Evolutionary conservation across 2,329 filamentous ascomycete species (phyloP).

Genomic region (Talaromyces sp.): DNA sequence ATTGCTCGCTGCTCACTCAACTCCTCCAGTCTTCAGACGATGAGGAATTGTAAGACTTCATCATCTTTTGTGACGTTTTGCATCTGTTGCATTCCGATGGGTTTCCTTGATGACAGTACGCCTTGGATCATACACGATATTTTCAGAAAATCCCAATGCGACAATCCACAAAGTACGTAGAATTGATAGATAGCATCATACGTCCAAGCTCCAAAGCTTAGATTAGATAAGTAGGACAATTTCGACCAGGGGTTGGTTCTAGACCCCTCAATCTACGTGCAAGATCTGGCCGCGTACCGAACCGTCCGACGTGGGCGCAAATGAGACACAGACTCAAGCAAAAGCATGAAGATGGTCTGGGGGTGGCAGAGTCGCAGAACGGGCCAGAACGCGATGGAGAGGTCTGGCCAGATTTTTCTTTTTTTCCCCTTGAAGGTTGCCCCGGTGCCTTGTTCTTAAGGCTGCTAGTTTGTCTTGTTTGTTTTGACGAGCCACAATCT

Average conservation of each 20-base stretch:
- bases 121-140: background rate
- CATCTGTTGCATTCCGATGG: background rate
- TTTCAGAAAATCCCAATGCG: background rate
- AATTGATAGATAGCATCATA: background rate
- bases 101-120: background rate
- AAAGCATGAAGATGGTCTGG: background rate
- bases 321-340: background rate
- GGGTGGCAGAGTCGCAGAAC: constrained; percentile 5
- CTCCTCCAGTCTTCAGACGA: background rate
- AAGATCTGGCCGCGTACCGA: constrained; percentile 1
- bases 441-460: background rate
- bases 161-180: background rate
- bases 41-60: constrained; percentile 4
- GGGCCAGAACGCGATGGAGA: background rate
- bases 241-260: constrained; percentile 3
- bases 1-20: background rate
- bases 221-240: background rate
- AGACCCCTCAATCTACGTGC: background rate
- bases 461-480: constrained; percentile 5
- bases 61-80: background rate
- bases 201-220: constrained; percentile 7
- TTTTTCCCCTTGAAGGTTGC: background rate
- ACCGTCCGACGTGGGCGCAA: background rate
- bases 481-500: background rate
- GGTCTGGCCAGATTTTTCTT: background rate